Base-by-base conservation (phyloP, 2,329 filamentous ascomycete species). In the Talaromyces pinophilus region DNA sequence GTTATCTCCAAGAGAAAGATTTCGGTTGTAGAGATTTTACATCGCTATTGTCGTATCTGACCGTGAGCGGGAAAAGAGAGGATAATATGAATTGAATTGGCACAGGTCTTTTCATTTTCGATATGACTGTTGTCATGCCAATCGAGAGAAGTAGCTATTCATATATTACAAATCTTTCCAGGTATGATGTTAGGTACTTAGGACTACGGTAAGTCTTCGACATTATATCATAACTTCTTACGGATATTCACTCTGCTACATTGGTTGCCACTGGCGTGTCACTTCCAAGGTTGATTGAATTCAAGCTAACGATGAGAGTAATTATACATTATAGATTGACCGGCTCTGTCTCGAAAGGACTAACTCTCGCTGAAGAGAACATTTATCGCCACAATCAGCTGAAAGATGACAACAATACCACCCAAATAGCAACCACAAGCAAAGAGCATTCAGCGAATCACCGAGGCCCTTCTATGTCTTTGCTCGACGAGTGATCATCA, bases 291-390 rank as follows among this genome's bases (percentile, higher is more conserved):
- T 19, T 19, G 5, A 48, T 22, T 11, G 19, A 25, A 13, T 8
- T 38, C 33, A 25, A 4, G 11, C 54, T 57, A 57, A 38, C 11
- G 33, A 57, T 57, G 11, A 40, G 5, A 57, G n/a, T 40, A 38
- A 57, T 57, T 57, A 57, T 57, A 57, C 54, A 57, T 57, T 57
- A 57, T 25, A 38, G 30, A 38, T 57, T 17, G 33, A 40, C n/a
- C 8, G n/a, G 11, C 10, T 40, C 5, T n/a, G 19, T 38, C 54
- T 40, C 13, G 28, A 35, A 35, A 5, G n/a, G 50, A 13, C 5
- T 17, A 2, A 11, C 8, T 17, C 52, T 22, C 11, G n/a, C 52
- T 35, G 30, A 33, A 54, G 15, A 33, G 7, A 33, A 7, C 8
- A 25, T 57, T 8, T 15, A 17, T 7, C 54, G 19, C 33, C 10